These are phyloP conservation scores for Cercis canadensis DNA, from an alignment of 306 rosid genomes.

Conservation along the genomic window DNA sequence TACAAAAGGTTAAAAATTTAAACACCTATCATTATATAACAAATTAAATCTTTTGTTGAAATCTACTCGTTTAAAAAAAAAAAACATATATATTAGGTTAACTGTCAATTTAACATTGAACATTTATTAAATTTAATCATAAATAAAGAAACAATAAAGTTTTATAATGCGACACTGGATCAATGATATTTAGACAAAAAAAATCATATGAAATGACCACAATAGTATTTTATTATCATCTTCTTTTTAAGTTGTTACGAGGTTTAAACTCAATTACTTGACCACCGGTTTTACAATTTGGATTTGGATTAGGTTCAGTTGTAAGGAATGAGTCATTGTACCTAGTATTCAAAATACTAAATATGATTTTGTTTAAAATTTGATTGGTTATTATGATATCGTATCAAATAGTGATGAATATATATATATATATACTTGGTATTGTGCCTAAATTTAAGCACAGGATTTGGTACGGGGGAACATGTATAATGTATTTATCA, in stretches of 20 bases:
- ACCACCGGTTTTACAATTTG: not conserved
- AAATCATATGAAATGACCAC: no score
- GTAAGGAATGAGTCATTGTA: not conserved
- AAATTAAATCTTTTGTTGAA: no score
- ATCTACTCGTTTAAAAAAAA: no score
- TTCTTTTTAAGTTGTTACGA: not conserved
- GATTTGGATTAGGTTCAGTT: not conserved
- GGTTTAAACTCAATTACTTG: not conserved
- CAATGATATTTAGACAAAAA: no score
- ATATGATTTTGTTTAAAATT: not conserved
- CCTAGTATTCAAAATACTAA: no score
- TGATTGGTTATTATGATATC: not conserved
- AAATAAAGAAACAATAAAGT: no score
- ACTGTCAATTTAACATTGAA: no score
- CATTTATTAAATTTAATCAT: no score
- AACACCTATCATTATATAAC: no score
- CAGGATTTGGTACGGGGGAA: not conserved
- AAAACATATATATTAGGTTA: no score
- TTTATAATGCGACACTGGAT: no score
- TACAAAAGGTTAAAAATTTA: no score
- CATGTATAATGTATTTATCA: not conserved
- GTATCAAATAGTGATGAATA: not conserved
- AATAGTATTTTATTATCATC: not conserved
- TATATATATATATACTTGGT: not conserved
- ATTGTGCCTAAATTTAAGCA: not conserved